Evolutionary conservation across 192 early-diverging fungal genomes (phyloP), one percentile per base, ranked within the genome.

Genomic region (Mortierella hygrophila): DNA sequence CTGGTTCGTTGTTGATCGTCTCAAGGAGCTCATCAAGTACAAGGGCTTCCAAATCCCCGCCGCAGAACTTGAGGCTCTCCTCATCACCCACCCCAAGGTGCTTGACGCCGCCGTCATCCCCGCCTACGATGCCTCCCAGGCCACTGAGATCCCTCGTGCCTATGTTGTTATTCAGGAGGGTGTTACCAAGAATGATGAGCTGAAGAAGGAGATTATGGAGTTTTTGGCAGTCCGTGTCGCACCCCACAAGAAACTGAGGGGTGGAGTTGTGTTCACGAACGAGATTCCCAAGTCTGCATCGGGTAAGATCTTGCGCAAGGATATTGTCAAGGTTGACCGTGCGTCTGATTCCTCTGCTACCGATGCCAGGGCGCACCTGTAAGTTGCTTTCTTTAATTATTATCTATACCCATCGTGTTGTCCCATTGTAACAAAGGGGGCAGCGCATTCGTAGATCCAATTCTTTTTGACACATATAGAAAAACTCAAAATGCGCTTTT

Each of bases 1-100:
- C 80, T 94, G 93, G 80, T 93, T 89, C 72, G 92, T 96, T 44
- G 91, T 94, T 20, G 94, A 96, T 79, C 91, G 95, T 32, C 75
- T 95, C 65, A 96, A 96, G 80, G 95, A 96, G 69, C 87, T 96
- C 8, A 96, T 96, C 91, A 96, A 96, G 77, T 94, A 92, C 91
- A 96, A 96, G 80, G 90, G 95, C 6, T 91, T 93, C 76, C 95
- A 96, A 78, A 92, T 96, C 46, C 88, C 94, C 0, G 94, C 95
- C 55, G 94, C 95, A 16, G 95, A 96, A 80, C 91, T 96, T 16
- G 95, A 96, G 87, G 90, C 90, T 3, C 63, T 92, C 42, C 83
- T 95, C 69, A 82, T 93, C 60, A 82, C 90, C 15, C 92, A 94
- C 72, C 87, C 90, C 21, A 71, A 80, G 40, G 82, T 96, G 26